A percentile compares a stretch with the other conserved stretches of the same genome.
Conservation (phyloP, 305 asterid species). For the Nicotiana rustica region DNA sequence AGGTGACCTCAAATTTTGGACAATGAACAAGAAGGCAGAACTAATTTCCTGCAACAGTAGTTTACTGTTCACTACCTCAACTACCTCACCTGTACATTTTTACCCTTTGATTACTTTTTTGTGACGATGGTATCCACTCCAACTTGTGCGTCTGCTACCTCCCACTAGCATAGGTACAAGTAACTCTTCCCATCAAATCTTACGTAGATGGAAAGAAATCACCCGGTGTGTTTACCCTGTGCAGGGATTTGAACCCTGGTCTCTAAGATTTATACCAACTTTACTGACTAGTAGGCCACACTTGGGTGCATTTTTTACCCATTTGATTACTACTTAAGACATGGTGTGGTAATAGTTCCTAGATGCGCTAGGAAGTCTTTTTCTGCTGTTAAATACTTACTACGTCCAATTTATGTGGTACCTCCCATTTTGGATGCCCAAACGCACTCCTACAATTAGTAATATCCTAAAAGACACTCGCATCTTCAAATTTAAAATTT, state of each 20-base stretch:
- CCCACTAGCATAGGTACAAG: no score
- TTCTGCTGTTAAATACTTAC: neutral
- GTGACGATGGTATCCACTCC: no score
- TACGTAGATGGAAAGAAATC: no score
- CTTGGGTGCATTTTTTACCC: neutral
- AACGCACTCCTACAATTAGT: neutral
- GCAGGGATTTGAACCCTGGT: no score
- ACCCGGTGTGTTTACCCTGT: no score
- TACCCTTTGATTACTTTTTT: no score
- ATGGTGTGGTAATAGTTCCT: neutral
- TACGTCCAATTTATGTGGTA: neutral
- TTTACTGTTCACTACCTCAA: neutral
- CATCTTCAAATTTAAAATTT: no score
- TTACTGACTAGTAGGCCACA: no score
- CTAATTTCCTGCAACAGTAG: neutral
- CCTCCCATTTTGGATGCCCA: neutral
- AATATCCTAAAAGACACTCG: neutral
- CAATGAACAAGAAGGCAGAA: neutral
- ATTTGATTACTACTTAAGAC: neutral
- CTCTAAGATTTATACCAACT: no score
- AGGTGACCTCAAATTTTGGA: neutral
- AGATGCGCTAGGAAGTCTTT: neutral
- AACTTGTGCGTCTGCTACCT: no score
- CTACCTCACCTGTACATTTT: neutral
- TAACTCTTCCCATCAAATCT: no score